Conservation (phyloP, 768 basidiomycete genomes). For the Coprinellus micaceus region DNA sequence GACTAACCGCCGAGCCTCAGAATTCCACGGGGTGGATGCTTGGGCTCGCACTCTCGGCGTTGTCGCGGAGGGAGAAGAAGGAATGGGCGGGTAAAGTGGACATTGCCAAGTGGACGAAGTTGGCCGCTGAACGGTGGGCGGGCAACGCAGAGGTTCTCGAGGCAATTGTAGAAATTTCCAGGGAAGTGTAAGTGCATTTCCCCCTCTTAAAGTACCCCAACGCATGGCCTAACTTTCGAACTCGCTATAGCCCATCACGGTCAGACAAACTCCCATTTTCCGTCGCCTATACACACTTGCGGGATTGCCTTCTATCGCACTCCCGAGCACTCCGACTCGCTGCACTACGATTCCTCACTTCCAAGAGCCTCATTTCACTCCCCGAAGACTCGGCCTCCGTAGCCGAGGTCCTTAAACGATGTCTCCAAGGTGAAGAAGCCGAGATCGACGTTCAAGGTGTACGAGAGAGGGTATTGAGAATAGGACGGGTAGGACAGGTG, state of each 20-base stretch:
- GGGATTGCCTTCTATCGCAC: conserved; percentile 64
- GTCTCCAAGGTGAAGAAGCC: conserved; percentile 78
- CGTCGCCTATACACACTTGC: conserved; percentile 50
- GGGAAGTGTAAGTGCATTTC: conserved; percentile 40
- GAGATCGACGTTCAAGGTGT: conserved; percentile 75
- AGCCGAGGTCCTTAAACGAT: conserved; percentile 56
- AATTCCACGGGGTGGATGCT: conserved; percentile 47
- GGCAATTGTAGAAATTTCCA: conserved; percentile 36
- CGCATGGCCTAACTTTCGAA: neutral
- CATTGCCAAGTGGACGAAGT: conserved; percentile 44
- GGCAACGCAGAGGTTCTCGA: conserved; percentile 57
- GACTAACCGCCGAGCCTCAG: conserved; percentile 32
- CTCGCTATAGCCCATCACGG: conserved; percentile 20
- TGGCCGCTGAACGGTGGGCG: conserved; percentile 48
- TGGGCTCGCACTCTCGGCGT: conserved; percentile 53
- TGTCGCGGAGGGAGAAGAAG: conserved; percentile 38
- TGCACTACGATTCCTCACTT: conserved; percentile 60
- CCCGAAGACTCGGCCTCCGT: conserved; percentile 18
- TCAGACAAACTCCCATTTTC: conserved; percentile 35
- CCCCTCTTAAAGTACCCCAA: neutral
- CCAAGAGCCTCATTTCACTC: conserved; percentile 22
- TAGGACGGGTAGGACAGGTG: conserved; percentile 65
- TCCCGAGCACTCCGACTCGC: conserved; percentile 62
- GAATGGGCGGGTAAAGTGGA: conserved; percentile 51
- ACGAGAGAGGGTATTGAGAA: conserved; percentile 78